These are phyloP conservation scores for Kodamaea leandrae DNA, from an alignment of 805 yeast genomes.

Conservation along the genomic window DNA sequence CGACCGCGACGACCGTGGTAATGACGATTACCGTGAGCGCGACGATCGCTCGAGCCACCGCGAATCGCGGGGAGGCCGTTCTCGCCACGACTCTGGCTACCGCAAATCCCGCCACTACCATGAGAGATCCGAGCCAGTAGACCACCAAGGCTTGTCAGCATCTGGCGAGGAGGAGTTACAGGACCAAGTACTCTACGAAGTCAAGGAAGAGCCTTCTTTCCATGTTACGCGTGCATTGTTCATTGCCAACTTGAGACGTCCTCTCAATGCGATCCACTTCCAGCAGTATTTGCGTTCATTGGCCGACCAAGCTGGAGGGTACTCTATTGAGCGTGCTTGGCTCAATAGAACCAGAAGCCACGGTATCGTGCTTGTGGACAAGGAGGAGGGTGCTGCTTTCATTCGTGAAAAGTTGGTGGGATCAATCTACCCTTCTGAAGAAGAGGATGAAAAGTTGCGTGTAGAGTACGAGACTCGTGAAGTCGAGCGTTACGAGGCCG, in stretches of 20 bases:
- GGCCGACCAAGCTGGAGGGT: conserved; percentile 21
- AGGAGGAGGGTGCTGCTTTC: conserved; percentile 38
- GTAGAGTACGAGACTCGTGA: conserved; percentile 18
- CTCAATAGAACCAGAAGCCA: conserved; percentile 41
- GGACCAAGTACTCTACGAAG: conserved; percentile 34
- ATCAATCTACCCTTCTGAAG: conserved; percentile 29
- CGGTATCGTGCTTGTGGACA: conserved; percentile 40
- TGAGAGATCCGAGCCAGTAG: conserved; percentile 11
- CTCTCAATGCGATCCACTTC: conserved; percentile 37
- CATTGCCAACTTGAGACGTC: conserved; percentile 42
- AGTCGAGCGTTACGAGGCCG: conserved; percentile 19
- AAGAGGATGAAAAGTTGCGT: conserved; percentile 21
- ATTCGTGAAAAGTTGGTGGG: conserved; percentile 37
- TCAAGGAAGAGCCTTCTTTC: conserved; percentile 29
- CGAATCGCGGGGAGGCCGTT: too few species aligned
- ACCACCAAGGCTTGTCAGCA: conserved; percentile 20
- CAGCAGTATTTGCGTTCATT: conserved; percentile 33
- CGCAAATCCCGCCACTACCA: conserved; percentile 4
- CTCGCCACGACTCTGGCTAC: not conserved
- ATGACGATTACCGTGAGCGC: not conserved
- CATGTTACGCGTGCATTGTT: conserved; percentile 43
- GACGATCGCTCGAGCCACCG: not conserved
- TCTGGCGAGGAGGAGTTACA: conserved; percentile 17
- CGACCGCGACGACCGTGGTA: not conserved
- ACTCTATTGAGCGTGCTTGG: conserved; percentile 45